These are phyloP conservation scores for Rhizophagus prolifer DNA, from an alignment of 192 early-diverging fungal genomes.

Conservation along the genomic window DNA sequence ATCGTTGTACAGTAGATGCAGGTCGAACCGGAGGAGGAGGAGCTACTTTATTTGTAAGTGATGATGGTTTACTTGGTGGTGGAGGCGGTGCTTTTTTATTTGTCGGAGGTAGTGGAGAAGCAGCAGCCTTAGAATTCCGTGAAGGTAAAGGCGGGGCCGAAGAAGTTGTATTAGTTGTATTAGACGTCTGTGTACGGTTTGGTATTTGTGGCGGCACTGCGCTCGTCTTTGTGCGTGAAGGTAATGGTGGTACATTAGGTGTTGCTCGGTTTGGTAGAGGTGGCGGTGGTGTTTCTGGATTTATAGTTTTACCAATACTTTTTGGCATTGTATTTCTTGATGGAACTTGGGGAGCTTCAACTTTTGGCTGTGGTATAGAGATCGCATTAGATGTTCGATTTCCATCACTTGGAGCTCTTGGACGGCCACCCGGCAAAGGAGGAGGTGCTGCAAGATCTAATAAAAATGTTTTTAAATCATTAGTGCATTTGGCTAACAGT, in stretches of 20 bases:
- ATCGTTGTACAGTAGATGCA: background rate
- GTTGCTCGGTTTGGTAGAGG: constrained; percentile 20
- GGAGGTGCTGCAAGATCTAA: constrained; percentile 28
- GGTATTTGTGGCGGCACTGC: constrained; percentile 31
- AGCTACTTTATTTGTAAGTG: constrained; percentile 28
- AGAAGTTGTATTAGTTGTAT: background rate
- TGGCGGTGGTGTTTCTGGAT: background rate
- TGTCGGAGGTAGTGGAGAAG: constrained; percentile 6
- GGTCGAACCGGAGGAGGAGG: constrained; percentile 28
- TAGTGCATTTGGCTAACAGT: background rate
- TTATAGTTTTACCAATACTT: background rate
- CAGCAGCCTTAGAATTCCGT: background rate
- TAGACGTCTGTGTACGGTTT: background rate
- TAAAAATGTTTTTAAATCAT: background rate
- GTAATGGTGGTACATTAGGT: constrained; percentile 31
- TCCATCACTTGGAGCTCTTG: constrained; percentile 20
- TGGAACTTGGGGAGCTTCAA: constrained; percentile 2
- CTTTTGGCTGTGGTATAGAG: background rate
- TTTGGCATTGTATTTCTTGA: background rate
- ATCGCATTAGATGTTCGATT: background rate
- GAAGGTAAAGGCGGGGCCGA: background rate
- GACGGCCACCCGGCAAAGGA: constrained; percentile 26
- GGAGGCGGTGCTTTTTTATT: constrained; percentile 28
- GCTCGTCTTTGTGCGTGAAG: constrained; percentile 29
- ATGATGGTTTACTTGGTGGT: constrained; percentile 31